Evolutionary conservation across 2,329 filamentous ascomycete genomes (phyloP), one percentile per base, ranked within the genome.

Genomic region (Tolypocladium amazonense): DNA sequence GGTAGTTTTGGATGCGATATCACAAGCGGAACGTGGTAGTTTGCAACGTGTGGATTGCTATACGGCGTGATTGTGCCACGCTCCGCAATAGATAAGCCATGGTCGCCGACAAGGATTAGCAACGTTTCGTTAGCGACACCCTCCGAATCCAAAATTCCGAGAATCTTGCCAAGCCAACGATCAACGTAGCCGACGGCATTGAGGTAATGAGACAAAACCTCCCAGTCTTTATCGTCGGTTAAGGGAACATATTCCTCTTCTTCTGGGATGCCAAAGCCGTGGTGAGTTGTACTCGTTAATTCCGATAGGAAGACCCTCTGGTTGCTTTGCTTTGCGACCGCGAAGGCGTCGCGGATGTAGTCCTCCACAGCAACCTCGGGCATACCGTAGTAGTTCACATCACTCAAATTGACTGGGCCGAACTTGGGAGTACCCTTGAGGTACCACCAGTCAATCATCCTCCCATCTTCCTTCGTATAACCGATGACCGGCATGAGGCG

Each of bases 361-460:
- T 72, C 66, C 52, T 70, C 68, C 5, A 73, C 58, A 0, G 67
- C 68, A 8, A 67, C 63, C 58, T 73, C 71, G 39, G 70, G 64
- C 58, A 72, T 70, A 11, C 69, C 69, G 8, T 71, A 73, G 33
- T 71, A 71, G 60, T 73, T 73, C 38, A 72, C 67, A 39, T 72
- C 69, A 0, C 69, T 63, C 1, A 71, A 25, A 0, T 64, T 68
- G 1, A 68, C 67, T 1, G 63, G 57, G 0, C 69, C 70, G 50
- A 71, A 70, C 54, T 67, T 71, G 5, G 71, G 68, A 4, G 60
- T 35, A 12, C 67, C 67, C 20, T 68, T 65, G 0, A 73, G 66
- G 55, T 73, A 72, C 50, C 73, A 69, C n/a, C 65, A 62, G 4
- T 63, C 60, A 4, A 73, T 63, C 0, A 62, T 70, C n/a, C 69